Conservation (phyloP, 257 asterid species). For the Leonotis leonurus region DNA sequence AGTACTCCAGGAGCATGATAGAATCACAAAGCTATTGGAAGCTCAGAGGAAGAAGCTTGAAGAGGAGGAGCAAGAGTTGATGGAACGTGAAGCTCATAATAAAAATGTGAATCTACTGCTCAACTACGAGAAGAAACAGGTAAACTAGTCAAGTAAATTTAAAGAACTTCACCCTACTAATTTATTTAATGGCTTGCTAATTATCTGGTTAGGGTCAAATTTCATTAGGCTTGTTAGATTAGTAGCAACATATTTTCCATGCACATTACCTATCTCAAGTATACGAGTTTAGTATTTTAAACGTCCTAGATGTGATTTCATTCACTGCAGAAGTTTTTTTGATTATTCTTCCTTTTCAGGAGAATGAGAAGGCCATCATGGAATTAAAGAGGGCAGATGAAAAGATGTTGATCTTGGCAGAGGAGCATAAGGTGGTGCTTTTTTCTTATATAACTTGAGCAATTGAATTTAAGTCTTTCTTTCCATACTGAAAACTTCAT, state of each 20-base stretch:
- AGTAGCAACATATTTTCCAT: neutral
- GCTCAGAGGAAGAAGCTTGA: constrained; percentile 24
- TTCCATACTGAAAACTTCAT: neutral
- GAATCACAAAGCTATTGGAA: constrained; percentile 20
- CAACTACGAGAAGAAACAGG: constrained; percentile 33
- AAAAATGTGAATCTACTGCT: constrained; percentile 25
- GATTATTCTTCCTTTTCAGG: neutral
- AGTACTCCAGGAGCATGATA: constrained; percentile 24
- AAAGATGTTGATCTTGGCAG: constrained; percentile 26
- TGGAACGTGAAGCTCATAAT: constrained; percentile 40
- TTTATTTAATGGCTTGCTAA: neutral
- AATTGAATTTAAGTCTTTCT: neutral
- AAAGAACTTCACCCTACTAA: neutral
- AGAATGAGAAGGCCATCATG: constrained; percentile 31
- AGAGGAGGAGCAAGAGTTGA: constrained; percentile 27
- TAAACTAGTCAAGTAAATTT: constrained; percentile 9
- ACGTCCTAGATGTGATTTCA: neutral
- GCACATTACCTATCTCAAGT: neutral
- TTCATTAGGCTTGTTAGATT: neutral
- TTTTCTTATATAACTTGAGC: neutral
- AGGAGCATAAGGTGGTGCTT: constrained; percentile 38
- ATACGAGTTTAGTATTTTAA: neutral
- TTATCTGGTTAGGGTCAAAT: neutral
- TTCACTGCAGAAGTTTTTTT: neutral
- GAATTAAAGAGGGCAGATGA: constrained; percentile 33